phyloP scores from a whole-genome alignment of 768 basidiomycete genomes.

The Termitomyces sp. region DNA sequence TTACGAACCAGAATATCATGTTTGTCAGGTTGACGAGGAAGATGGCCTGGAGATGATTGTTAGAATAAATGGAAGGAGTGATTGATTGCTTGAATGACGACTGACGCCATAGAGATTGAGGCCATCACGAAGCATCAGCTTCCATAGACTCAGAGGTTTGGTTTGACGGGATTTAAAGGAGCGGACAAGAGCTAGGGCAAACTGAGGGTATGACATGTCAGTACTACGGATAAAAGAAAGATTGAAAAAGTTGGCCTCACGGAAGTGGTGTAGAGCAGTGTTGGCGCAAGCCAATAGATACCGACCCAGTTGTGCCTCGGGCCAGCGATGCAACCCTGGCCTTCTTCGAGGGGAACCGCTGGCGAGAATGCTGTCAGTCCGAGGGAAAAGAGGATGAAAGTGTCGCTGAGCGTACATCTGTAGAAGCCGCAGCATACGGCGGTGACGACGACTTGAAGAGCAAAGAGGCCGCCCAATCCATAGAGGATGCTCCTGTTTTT shows the following conservation, averaged over 20 bases:
- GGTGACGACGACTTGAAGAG: slow-evolving; percentile 67
- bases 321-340: slow-evolving; percentile 85
- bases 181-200: slow-evolving; percentile 54
- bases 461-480: slow-evolving; percentile 54
- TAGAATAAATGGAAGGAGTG: neutral
- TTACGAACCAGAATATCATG: slow-evolving; percentile 84
- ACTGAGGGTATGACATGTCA: slow-evolving; percentile 28
- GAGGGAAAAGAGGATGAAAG: neutral
- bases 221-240: neutral
- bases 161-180: slow-evolving; percentile 51
- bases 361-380: slow-evolving; percentile 4
- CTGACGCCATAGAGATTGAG: slow-evolving; percentile 77
- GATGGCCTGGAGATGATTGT: slow-evolving; percentile 40
- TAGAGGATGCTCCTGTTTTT: slow-evolving; percentile 49
- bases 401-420: slow-evolving; percentile 41
- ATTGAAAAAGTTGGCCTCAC: slow-evolving; percentile 31
- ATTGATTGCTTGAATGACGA: slow-evolving; percentile 5
- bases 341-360: slow-evolving; percentile 66
- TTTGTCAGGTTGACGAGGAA: slow-evolving; percentile 79
- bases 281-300: slow-evolving; percentile 80
- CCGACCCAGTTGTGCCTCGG: slow-evolving; percentile 79
- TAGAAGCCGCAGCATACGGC: slow-evolving; percentile 75
- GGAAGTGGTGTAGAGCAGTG: slow-evolving; percentile 65
- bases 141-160: slow-evolving; percentile 66
- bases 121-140: slow-evolving; percentile 86